Evolutionary conservation across 352 stramenopile species (phyloP), one percentile per base, ranked within the genome.

Genomic region (Globisporangium lucens): DNA sequence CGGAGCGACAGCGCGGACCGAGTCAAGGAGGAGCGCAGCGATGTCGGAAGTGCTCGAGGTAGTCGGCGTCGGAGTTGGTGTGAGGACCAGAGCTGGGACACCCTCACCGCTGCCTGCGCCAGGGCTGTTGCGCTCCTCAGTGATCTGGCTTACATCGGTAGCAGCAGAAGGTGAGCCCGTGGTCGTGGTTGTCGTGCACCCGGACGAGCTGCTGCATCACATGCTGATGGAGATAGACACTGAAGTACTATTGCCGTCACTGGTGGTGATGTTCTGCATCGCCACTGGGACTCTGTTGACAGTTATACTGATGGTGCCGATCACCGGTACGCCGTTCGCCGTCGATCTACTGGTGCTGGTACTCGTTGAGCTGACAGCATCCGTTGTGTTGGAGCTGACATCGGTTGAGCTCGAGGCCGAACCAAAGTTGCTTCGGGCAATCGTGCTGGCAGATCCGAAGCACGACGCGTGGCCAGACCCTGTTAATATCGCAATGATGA

Each of bases 211-310:
- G 24, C n/a, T 35, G 51, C 51, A 56, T 30, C n/a, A 10, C 24
- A 22, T 56, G 51, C 22, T 56, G 10, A 22, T 56, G 3, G 51
- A 56, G 51, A 56, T 33, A n/a, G 24, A 56, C 3, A 56, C 51
- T 10, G 51, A 56, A 12, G 51, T 56, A 12, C 51, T 56, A 22
- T 56, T 56, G 51, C 24, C 51, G 4, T 22, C 4, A 27, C 24
- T 56, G 15, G 51, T 35, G 22, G 49, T 56, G 49, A 33, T 33
- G 22, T 56, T 56, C 49, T 56, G 49, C 49, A 13, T 56, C 20
- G 22, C 6, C 10, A 33, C 49, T 33, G 49, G 49, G 22, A 56
- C 49, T 12, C 49, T 9, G 49, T 56, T 56, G 9, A 56, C 22
- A 22, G 49, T 56, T 22, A 30, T 30, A 1, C 29, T 30, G 29